Conservation (phyloP, 2,329 filamentous ascomycete species). For the Canariomyces notabilis region DNA sequence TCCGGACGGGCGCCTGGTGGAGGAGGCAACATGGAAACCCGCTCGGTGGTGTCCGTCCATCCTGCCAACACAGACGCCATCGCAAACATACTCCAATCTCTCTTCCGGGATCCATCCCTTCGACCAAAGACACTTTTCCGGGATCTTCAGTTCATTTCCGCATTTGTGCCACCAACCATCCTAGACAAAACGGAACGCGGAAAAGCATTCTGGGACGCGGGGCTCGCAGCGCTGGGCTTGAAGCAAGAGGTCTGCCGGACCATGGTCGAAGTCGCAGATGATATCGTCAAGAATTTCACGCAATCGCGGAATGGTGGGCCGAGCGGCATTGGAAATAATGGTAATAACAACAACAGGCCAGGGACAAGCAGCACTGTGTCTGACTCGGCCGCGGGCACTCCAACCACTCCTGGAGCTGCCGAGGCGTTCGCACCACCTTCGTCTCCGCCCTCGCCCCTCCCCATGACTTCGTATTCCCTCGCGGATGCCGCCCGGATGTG, state of each 20-base stretch:
- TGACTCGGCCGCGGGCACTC: slow-evolving; percentile 6
- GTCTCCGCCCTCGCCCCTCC: slow-evolving; percentile 39
- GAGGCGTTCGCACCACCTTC: slow-evolving; percentile 29
- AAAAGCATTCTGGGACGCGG: slow-evolving; percentile 87
- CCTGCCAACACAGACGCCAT: slow-evolving; percentile 59
- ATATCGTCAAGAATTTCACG: slow-evolving; percentile 56
- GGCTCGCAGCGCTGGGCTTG: slow-evolving; percentile 77
- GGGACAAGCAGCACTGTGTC: slow-evolving; percentile 19
- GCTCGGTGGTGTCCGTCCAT: slow-evolving; percentile 45
- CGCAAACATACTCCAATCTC: slow-evolving; percentile 58
- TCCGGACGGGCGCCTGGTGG: slow-evolving; percentile 31
- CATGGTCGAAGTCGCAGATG: slow-evolving; percentile 60
- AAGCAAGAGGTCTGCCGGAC: slow-evolving; percentile 84
- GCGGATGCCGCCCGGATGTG: slow-evolving; percentile 83
- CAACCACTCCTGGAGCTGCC: background rate
- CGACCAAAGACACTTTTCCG: slow-evolving; percentile 78
- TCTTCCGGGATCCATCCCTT: slow-evolving; percentile 63
- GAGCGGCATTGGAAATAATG: no score
- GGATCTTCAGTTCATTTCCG: slow-evolving; percentile 69
- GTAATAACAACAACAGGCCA: slow-evolving; percentile 8
- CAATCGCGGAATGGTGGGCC: slow-evolving; percentile 48
- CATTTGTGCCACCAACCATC: slow-evolving; percentile 56
- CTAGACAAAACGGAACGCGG: slow-evolving; percentile 59
- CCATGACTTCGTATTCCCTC: slow-evolving; percentile 60
- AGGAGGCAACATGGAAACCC: slow-evolving; percentile 43